Percentiles rank a stretch among this genome's conserved stretches.
These are phyloP conservation scores for Emydomyces testavorans DNA, from an alignment of 2,329 filamentous ascomycete species.

Conservation along the genomic window DNA sequence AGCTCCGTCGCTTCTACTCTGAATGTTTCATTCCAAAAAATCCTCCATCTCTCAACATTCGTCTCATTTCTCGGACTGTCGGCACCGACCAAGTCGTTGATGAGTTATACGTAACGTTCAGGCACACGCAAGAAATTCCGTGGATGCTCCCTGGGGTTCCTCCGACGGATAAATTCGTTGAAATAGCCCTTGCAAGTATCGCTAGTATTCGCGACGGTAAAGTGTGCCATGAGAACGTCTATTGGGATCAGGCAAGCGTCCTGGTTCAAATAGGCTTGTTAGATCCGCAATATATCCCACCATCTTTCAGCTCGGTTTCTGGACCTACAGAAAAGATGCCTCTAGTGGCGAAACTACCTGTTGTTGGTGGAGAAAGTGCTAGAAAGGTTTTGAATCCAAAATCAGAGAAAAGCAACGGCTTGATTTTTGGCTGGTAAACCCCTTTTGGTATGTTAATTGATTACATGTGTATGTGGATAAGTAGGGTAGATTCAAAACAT, in stretches of 20 bases:
- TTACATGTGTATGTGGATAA: background rate
- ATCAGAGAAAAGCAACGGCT: conserved; percentile 15
- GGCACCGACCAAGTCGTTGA: conserved; percentile 51
- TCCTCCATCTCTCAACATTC: conserved; percentile 41
- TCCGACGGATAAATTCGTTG: conserved; percentile 46
- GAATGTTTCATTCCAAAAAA: conserved; percentile 45
- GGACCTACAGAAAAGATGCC: conserved; percentile 11
- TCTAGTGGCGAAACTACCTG: conserved; percentile 25
- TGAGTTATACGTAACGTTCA: conserved; percentile 47
- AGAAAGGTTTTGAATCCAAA: conserved; percentile 24
- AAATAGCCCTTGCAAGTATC: conserved; percentile 47
- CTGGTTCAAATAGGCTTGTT: conserved; percentile 48
- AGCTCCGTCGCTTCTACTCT: conserved; percentile 43
- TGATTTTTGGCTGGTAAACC: conserved; percentile 3
- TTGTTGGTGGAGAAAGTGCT: conserved; percentile 28
- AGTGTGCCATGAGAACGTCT: conserved; percentile 45
- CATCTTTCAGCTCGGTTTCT: conserved; percentile 26
- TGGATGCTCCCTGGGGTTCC: conserved; percentile 51
- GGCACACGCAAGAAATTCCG: conserved; percentile 44
- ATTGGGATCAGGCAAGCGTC: conserved; percentile 53
- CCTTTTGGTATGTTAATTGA: background rate
- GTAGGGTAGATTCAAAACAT: too few relatives aligned
- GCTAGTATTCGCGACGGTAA: conserved; percentile 43
- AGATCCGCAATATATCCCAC: conserved; percentile 43
- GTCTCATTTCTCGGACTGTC: conserved; percentile 47